Base-by-base conservation (phyloP, 352 stramenopile species). In the Halophytophthora polymorphica region DNA sequence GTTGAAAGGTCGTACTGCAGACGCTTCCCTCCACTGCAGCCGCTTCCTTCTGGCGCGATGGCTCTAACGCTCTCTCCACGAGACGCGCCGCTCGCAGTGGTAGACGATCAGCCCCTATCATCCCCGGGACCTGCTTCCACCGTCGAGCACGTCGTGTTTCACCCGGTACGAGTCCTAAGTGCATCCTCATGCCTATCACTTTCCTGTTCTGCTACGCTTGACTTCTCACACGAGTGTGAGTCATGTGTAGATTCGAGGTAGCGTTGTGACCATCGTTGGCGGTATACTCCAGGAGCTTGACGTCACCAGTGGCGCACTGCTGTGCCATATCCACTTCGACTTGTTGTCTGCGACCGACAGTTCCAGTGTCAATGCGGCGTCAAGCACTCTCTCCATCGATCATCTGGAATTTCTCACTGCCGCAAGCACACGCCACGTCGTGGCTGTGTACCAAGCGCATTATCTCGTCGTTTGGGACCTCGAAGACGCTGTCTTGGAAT, bases 301-400 rank as follows among this genome's bases (percentile, higher is more conserved):
- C 28, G 54, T 73, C 4, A 51, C 58, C 2, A 78, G 73, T 17
- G 80, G 80, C 33, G 70, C 73, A 2, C 40, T 84, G 5, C 53
- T 88, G 6, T 71, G 74, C 19, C 71, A 90, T 35, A 77, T 78
- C 38, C 58, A 66, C 22, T 91, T 91, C 48, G 83, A 93, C 52
- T 65, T 88, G 51, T 40, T 76, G 14, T 34, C 66, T 53, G 48
- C 62, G 10, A 67, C 51, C 33, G 61, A 19, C 41, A 47, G 31
- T 5, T 31, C 42, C 31, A 41, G 31, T 5, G 36, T 38, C 31
- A 41, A 22, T 29, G 35, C 34, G 39, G 19, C 36, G 11, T 3
- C 31, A n/a, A 22, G 28, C 14, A 19, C n/a, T 6, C 52, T 58
- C 28, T 59, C 54, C 25, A 45, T 34, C 17, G 56, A 73, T 13